A percentile compares a stretch with the other conserved stretches of the same genome.
Conservation (phyloP, 495 filamentous ascomycete genomes). For the Penicillium arizonense region DNA sequence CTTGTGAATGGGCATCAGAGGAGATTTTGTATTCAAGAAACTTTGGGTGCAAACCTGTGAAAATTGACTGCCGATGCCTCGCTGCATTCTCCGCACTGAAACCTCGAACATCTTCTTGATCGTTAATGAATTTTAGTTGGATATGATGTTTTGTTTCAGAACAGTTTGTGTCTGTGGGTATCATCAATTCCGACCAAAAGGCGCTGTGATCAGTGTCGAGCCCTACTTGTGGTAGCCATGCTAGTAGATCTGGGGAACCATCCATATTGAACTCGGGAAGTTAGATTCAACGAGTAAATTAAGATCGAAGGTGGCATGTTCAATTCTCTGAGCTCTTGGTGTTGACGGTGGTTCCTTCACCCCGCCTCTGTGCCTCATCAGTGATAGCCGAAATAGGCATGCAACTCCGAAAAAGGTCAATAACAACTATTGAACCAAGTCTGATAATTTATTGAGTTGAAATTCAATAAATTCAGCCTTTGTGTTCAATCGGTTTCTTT, state of each 20-base stretch:
- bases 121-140: constrained; percentile 14
- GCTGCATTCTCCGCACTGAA: constrained; percentile 18
- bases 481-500: too few species aligned
- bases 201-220: too few species aligned
- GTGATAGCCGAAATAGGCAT: background rate
- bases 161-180: background rate
- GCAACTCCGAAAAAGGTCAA: constrained; percentile 1
- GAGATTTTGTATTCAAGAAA: background rate
- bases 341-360: background rate
- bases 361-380: background rate
- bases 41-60: constrained; percentile 7
- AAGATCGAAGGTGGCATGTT: too few species aligned
- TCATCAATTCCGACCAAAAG: background rate
- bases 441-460: too few species aligned
- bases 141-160: background rate
- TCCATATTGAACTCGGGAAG: too few species aligned
- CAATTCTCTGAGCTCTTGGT: background rate
- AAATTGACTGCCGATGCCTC: constrained; percentile 17
- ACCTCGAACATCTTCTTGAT: constrained; percentile 36
- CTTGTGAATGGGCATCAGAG: constrained; percentile 2
- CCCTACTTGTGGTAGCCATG: too few species aligned
- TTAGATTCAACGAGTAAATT: too few species aligned
- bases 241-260: too few species aligned
- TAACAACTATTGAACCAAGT: too few species aligned
- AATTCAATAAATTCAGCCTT: too few species aligned